Evolutionary conservation across 2,329 filamentous ascomycete species (phyloP), one percentile per base, ranked within the genome.

Genomic region (Claviceps quebecensis): DNA sequence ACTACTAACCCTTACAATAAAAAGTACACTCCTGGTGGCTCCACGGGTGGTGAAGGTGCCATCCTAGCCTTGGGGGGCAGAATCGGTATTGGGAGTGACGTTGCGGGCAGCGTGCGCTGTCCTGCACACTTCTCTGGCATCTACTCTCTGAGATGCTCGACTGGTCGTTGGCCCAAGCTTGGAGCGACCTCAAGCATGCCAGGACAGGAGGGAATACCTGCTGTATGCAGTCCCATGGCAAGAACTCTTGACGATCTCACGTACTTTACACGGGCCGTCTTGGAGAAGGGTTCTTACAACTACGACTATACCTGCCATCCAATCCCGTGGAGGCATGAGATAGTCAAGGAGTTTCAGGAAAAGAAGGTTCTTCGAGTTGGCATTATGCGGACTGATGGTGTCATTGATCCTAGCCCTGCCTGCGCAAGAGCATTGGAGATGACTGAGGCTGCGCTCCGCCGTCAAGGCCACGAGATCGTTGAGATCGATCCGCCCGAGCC

Each of bases 201-300:
- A 0, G 91, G 91, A 0, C 89, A 96, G 64, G 91, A 96, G 63
- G 90, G 89, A 0, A 81, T 96, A 36, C 82, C 87, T 1, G 87
- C 84, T 56, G 88, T 95, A 19, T 95, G 90, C 68, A 91, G 86
- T 53, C 90, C 90, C 5, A 96, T 97, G 91, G 80, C 90, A 2
- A 78, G 89, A 50, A 95, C 89, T 0, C 68, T 95, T 53, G 78
- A 82, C 56, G 90, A 96, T 62, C 70, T 96, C 54, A 77, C 76
- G 1, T 95, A 95, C 69, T 96, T 96, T 65, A 86, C 87, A 3
- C 80, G 81, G 49, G 78, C 81, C 7, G 71, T 96, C 51, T 78
- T 96, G 51, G 70, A 78, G 48, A 91, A 93, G 81, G 73, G 86
- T 67, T 87, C 89, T 0, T 96, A 90, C 90, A 83, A 78, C 53